These are phyloP conservation scores for Colletotrichum salicis DNA, from an alignment of 2,329 filamentous ascomycete genomes.

Conservation along the genomic window DNA sequence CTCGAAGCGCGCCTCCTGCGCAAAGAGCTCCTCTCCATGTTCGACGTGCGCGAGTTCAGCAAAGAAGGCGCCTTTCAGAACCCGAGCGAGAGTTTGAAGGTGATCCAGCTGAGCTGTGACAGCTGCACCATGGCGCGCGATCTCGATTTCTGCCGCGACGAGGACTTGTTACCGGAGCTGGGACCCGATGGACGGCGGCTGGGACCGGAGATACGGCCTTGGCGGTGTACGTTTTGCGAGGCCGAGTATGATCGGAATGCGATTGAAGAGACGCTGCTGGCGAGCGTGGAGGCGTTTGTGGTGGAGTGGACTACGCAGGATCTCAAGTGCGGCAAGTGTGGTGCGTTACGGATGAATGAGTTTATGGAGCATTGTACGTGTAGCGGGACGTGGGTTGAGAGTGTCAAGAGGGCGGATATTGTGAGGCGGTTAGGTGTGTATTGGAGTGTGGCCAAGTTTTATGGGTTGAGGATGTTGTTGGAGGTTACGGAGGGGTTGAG, in stretches of 20 bases:
- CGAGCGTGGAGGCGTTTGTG: slow-evolving; percentile 77
- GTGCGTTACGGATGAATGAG: slow-evolving; percentile 84
- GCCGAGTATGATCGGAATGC: slow-evolving; percentile 80
- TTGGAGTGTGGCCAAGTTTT: slow-evolving; percentile 79
- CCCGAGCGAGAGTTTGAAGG: slow-evolving; percentile 78
- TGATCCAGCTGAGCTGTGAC: slow-evolving; percentile 84
- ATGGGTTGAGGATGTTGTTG: slow-evolving; percentile 83
- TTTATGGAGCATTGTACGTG: slow-evolving; percentile 98
- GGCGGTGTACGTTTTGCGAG: slow-evolving; percentile 82
- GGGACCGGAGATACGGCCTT: slow-evolving; percentile 58
- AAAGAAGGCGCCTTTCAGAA: slow-evolving; percentile 89
- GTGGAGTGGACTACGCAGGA: slow-evolving; percentile 91
- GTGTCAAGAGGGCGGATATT: slow-evolving; percentile 74
- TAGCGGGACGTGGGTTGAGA: slow-evolving; percentile 84
- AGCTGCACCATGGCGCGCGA: slow-evolving; percentile 91
- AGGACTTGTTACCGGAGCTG: slow-evolving; percentile 74
- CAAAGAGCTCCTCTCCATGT: slow-evolving; percentile 87
- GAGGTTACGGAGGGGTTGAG: slow-evolving; percentile 76
- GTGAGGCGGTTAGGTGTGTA: slow-evolving; percentile 75
- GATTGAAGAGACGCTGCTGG: slow-evolving; percentile 86
- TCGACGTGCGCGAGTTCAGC: slow-evolving; percentile 95
- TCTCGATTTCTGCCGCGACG: slow-evolving; percentile 91
- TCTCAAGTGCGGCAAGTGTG: slow-evolving; percentile 78
- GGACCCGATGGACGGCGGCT: slow-evolving; percentile 34
- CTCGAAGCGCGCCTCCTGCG: slow-evolving; percentile 88